Base-by-base conservation (phyloP, 75 land plant species). In the Isoetes taiwanensis region DNA sequence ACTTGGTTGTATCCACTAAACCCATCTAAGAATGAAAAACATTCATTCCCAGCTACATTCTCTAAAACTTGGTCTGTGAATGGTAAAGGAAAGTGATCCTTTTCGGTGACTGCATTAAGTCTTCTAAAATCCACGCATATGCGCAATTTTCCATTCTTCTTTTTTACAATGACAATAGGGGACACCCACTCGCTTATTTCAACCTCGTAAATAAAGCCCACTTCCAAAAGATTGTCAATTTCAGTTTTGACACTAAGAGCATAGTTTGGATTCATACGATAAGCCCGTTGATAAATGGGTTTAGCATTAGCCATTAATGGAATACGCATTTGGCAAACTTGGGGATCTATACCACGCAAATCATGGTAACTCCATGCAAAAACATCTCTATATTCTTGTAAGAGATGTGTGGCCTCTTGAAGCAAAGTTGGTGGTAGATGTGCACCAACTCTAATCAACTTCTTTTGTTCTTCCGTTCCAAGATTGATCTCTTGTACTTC, bases 51-150 rank as follows among this genome's bases (percentile, higher is more conserved):
- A 39, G 53, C 54, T 8, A 66, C 46, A 17, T 56, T 30, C 34
- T 72, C 63, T 3, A 72, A 26, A 1, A 56, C 41, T 20, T 58
- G 28, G 39, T 72, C 63, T 10, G 48, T 52, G 30, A 66, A 66
- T 4, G 60, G 59, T 1, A 72, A 26, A 12, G 54, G 64, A 33
- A 59, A 59, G 24, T 59, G 30, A 34, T 66, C 41, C 5, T 53
- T 65, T 30, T 42, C 38, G 6, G 59, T 72, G 3, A 0, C 30
- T 5, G 2, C 27, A 56, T 72, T 72, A 0, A 60, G 27, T 25
- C 52, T 52, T 12, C 48, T 0, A 56, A 32, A 72, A 28, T 72
- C 59, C 1, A 61, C 30, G 19, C 64, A 61, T 0, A 66, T 28
- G 24, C 64, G 28, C 3, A 58, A 34, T 20, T 58, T 37, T 11